phyloP scores from a whole-genome alignment of 169 alveolate species.

The Perkinsus olseni region DNA sequence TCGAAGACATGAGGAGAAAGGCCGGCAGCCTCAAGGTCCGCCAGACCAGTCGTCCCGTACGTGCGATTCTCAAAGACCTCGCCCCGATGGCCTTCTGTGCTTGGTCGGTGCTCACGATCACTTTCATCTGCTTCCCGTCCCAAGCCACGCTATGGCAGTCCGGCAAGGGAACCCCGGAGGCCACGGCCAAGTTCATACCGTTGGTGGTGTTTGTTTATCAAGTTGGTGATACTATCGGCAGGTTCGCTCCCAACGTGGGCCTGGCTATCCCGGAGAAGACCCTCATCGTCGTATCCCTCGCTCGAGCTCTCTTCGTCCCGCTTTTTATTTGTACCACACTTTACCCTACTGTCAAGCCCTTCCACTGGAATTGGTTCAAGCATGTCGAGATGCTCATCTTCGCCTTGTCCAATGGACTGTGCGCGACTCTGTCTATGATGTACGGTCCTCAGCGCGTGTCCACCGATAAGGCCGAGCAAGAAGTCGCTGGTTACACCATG shows the following conservation, averaged over 20 bases:
- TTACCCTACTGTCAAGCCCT: not conserved
- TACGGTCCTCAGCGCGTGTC: not conserved
- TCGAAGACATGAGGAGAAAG: not conserved
- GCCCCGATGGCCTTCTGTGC: constrained; percentile 2
- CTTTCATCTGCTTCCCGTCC: not conserved
- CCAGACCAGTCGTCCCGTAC: not conserved
- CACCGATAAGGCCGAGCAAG: not conserved
- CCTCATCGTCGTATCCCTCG: not conserved
- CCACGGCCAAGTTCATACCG: not conserved
- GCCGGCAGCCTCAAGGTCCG: not conserved
- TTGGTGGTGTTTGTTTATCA: not conserved
- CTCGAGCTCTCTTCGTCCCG: not conserved
- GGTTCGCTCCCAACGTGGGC: not conserved
- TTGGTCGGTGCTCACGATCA: not conserved
- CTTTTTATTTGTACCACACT: not conserved
- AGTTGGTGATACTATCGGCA: not conserved
- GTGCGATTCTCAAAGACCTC: not conserved
- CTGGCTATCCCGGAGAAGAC: not conserved
- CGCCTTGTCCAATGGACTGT: not conserved
- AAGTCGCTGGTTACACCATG: not conserved
- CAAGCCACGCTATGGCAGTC: not conserved
- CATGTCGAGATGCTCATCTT: not conserved
- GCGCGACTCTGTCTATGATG: not conserved
- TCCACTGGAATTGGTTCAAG: not conserved
- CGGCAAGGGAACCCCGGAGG: not conserved